Evolutionary conservation across 2,329 filamentous ascomycete genomes (phyloP).

Genomic region (Diaporthe citrichinensis): DNA sequence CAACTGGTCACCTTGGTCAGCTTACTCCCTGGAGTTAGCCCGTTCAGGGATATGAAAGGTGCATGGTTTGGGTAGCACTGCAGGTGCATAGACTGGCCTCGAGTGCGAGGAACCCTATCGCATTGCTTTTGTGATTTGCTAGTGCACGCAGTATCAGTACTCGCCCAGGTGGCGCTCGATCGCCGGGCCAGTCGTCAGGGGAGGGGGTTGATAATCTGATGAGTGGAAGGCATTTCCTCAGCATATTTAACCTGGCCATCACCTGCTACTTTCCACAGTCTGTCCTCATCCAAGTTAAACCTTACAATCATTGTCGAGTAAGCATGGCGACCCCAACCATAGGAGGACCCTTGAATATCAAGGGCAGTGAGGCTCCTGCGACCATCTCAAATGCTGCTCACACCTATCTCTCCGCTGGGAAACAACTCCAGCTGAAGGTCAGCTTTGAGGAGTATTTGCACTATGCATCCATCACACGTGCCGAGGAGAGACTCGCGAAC

Average conservation of each 20-base stretch:
- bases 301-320: neutral
- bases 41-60: neutral
- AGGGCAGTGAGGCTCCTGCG: neutral
- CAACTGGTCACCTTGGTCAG: neutral
- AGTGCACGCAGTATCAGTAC: neutral
- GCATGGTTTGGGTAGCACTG: neutral
- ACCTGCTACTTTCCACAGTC: neutral
- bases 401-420: constrained; percentile 4
- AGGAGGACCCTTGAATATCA: constrained; percentile 15
- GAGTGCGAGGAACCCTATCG: constrained; percentile 27
- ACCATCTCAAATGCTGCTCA: neutral
- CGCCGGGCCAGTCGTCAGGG: neutral
- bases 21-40: neutral
- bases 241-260: neutral
- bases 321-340: constrained; percentile 9
- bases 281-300: neutral
- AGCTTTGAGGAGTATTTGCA: constrained; percentile 26
- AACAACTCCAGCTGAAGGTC: constrained; percentile 1
- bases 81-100: neutral
- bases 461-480: constrained; percentile 32
- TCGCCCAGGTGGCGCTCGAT: neutral
- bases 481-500: constrained; percentile 16
- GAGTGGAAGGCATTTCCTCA: neutral
- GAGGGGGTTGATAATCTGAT: neutral
- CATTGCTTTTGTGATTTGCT: constrained; percentile 7